These are phyloP conservation scores for Actinomortierella wolfii DNA, from an alignment of 371 early-diverging fungal species.

Conservation along the genomic window DNA sequence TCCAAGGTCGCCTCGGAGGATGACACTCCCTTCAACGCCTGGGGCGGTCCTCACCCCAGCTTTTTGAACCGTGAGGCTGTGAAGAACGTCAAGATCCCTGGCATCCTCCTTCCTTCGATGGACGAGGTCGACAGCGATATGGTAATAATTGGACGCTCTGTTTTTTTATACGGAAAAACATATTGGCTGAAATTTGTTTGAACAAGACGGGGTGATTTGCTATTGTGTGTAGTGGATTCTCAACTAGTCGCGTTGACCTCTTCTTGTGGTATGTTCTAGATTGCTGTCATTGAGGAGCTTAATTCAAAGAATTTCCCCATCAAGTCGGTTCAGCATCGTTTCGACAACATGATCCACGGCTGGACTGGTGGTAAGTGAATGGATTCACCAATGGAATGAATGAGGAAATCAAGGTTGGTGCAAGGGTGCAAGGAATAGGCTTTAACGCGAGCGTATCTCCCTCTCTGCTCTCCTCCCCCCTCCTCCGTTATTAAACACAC, in stretches of 20 bases:
- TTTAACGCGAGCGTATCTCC: not conserved
- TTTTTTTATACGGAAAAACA: not conserved
- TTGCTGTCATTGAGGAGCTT: slow-evolving; percentile 20
- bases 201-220: not conserved
- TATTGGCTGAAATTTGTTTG: not conserved
- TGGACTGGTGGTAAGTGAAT: slow-evolving; percentile 44
- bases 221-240: no score
- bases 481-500: not conserved
- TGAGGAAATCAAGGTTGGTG: not conserved
- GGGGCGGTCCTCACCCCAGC: slow-evolving; percentile 40
- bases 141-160: slow-evolving; percentile 8
- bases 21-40: slow-evolving; percentile 14
- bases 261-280: slow-evolving; percentile 5
- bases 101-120: slow-evolving; percentile 35
- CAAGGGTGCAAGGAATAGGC: not conserved
- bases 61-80: slow-evolving; percentile 17
- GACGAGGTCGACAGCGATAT: slow-evolving; percentile 44
- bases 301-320: slow-evolving; percentile 27
- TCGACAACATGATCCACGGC: slow-evolving; percentile 47
- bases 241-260: not conserved
- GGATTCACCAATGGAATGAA: not conserved
- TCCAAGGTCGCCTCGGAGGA: slow-evolving; percentile 31
- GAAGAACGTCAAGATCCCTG: slow-evolving; percentile 30
- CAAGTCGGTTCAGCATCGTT: slow-evolving; percentile 34
- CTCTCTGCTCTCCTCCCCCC: not conserved